These are phyloP conservation scores for Phaeophleospora eucalypticola DNA, from an alignment of 2,329 filamentous ascomycete genomes.

Conservation along the genomic window DNA sequence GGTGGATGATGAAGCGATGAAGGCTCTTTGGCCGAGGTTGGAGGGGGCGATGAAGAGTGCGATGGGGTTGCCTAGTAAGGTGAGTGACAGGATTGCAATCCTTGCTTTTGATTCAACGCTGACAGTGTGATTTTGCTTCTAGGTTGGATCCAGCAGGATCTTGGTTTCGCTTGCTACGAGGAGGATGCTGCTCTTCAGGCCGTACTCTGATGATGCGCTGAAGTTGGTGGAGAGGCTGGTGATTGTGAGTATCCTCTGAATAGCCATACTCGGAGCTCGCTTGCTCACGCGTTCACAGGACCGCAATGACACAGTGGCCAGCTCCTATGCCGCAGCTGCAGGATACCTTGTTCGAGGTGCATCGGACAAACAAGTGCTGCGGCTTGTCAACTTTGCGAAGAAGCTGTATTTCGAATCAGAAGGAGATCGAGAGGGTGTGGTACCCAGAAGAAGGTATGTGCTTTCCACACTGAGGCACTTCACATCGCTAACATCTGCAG, in stretches of 20 bases:
- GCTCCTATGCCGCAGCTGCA: conserved; percentile 78
- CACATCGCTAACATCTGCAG: conserved; percentile 38
- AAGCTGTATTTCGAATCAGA: conserved; percentile 78
- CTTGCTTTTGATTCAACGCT: too few relatives aligned
- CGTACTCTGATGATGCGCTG: conserved; percentile 71
- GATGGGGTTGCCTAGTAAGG: conserved; percentile 88
- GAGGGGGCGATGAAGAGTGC: conserved; percentile 78
- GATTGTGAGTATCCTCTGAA: conserved; percentile 43
- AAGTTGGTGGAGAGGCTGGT: conserved; percentile 75
- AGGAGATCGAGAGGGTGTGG: conserved; percentile 54
- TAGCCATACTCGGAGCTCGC: too few relatives aligned
- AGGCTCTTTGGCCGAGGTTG: conserved; percentile 65
- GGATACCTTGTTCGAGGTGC: conserved; percentile 74
- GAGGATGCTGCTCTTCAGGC: conserved; percentile 68
- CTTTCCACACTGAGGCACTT: background rate
- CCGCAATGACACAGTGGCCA: conserved; percentile 88
- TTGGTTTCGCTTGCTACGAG: conserved; percentile 80
- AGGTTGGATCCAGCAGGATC: conserved; percentile 81
- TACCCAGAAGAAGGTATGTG: conserved; percentile 24
- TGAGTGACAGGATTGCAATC: too few relatives aligned
- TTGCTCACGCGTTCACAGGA: too few relatives aligned
- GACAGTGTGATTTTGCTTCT: too few relatives aligned
- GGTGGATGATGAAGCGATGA: conserved; percentile 74
- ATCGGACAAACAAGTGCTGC: conserved; percentile 55
- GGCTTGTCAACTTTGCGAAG: conserved; percentile 54